These are phyloP conservation scores for Exophiala xenobiotica DNA, from an alignment of 2,329 filamentous ascomycete species.

Conservation along the genomic window DNA sequence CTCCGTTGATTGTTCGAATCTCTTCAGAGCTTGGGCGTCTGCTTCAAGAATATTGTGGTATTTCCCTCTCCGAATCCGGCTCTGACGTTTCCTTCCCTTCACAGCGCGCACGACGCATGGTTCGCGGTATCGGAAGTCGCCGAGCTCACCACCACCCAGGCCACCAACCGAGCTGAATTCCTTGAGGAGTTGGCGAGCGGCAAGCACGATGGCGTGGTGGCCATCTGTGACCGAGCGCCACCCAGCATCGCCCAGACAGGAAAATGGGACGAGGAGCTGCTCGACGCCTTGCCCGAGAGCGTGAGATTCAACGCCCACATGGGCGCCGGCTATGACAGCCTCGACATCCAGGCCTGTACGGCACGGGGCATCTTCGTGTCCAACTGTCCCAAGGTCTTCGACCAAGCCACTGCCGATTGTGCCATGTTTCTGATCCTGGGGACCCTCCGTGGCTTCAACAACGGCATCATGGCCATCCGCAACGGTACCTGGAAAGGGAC, in stretches of 20 bases:
- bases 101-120: conserved; percentile 62
- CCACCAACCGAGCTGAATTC: conserved; percentile 59
- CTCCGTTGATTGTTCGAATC: background rate
- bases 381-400: conserved; percentile 46
- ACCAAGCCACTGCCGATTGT: conserved; percentile 47
- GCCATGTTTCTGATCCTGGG: conserved; percentile 50
- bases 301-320: conserved; percentile 53
- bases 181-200: conserved; percentile 54
- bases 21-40: conserved; percentile 10
- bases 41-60: background rate
- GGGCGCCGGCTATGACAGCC: conserved; percentile 61
- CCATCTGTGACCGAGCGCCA: conserved; percentile 60
- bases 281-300: conserved; percentile 45
- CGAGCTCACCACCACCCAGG: conserved; percentile 60
- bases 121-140: conserved; percentile 58
- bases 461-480: conserved; percentile 54
- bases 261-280: conserved; percentile 48
- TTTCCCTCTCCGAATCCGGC: background rate
- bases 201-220: conserved; percentile 54
- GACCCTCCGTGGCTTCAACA: conserved; percentile 63
- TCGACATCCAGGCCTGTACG: conserved; percentile 55
- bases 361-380: conserved; percentile 44
- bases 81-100: background rate
- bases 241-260: conserved; percentile 51
- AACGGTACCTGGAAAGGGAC: conserved; percentile 66